Base-by-base conservation (phyloP, 805 yeast species). In the Yamadazyma takamatsuzukensis region DNA sequence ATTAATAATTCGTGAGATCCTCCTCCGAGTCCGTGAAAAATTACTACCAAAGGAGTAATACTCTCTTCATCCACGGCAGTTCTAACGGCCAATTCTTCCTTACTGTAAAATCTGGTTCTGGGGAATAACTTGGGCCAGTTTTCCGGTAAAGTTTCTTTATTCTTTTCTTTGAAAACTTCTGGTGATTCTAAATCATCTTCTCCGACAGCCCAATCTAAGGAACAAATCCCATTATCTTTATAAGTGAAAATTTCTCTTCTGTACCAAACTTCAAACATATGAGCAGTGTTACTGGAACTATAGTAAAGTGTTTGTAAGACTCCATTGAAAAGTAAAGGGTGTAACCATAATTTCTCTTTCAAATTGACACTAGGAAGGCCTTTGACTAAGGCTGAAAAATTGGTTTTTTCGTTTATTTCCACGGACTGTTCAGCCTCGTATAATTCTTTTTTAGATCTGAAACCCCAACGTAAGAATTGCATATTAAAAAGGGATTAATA, bases 1-100 rank as follows among this genome's bases (percentile, higher is more conserved):
- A 85, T 76, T 49, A 85, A 78, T 5, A 83, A 68, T 51, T 85
- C 95, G 41, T 80, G 83, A n/a, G 89, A 79, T 0, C 95, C 93
- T 5, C 95, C 95, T 2, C 84, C 80, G 23, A 85, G 70, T 0
- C 95, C 95, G 51, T 86, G 95, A 25, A 83, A 56, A 3, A 75
- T 59, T 18, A 85, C 70, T 12, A 82, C 61, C 48, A 86, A 63
- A 2, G 94, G 94, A 29, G 55, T 68, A 3, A 64, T 44, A 9
- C 35, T 23, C 4, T 27, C 28, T 13, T 59, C 60, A 11, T 25
- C 45, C 22, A 39, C 43, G 15, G 30, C 44, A 6, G 32, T 30
- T 4, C 32, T 34, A 4, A n/a, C 7, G 3, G 28, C 3, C 27
- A 73, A 43, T 51, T 82, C 90, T 2, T 40, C 43, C 34, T 56